Evolutionary conservation across 106 monocot species (phyloP).

Genomic region (Amphibolis antarctica): DNA sequence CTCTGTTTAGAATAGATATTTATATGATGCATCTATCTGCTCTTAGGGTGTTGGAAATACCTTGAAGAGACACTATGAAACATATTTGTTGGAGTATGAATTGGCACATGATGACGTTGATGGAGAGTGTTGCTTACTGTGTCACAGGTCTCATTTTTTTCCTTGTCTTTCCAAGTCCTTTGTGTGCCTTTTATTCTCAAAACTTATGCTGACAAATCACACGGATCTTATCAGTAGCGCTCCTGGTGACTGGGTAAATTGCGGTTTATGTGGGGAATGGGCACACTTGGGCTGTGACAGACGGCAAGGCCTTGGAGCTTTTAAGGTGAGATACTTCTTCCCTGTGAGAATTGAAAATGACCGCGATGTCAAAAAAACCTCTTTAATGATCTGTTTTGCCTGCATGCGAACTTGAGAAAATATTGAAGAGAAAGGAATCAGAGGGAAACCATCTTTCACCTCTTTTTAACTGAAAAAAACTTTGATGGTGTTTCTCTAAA

Average conservation of each 20-base stretch:
- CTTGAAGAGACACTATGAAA: constrained; percentile 86
- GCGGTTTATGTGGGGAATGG: constrained; percentile 91
- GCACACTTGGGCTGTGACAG: constrained; percentile 92
- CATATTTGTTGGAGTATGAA: constrained; percentile 92
- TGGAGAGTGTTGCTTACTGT: constrained; percentile 83
- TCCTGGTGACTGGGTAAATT: constrained; percentile 93
- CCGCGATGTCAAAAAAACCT: too few relatives aligned
- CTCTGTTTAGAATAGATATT: neutral
- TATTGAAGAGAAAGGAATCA: too few relatives aligned
- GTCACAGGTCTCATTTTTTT: constrained; percentile 48
- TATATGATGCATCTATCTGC: neutral
- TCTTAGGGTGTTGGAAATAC: constrained; percentile 89
- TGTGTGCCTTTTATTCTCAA: neutral
- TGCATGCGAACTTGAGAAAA: too few relatives aligned
- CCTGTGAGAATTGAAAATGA: too few relatives aligned
- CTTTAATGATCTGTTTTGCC: too few relatives aligned
- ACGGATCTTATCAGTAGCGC: constrained; percentile 52
- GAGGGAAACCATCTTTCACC: too few relatives aligned
- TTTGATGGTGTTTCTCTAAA: too few relatives aligned
- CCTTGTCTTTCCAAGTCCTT: neutral
- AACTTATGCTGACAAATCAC: neutral
- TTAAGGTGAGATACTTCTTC: too few relatives aligned
- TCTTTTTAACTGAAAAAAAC: too few relatives aligned
- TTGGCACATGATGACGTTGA: constrained; percentile 92
- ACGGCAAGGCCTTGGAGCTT: constrained; percentile 75